phyloP scores from a whole-genome alignment of 2,329 filamentous ascomycete genomes.

The Didymella lethalis region DNA sequence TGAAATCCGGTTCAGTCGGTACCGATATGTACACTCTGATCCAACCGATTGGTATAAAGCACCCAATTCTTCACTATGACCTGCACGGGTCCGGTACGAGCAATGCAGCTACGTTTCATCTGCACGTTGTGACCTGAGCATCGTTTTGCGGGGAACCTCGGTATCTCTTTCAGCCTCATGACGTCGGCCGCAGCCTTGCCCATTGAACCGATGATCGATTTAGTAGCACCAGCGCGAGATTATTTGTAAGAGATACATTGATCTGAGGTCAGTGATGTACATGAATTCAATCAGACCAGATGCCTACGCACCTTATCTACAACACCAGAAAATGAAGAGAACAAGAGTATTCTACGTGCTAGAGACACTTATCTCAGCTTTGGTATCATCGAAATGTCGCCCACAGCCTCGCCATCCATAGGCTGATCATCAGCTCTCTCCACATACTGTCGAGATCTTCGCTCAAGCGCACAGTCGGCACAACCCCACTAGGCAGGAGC shows the following conservation, averaged over 20 bases:
- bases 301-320: background rate
- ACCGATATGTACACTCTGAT: background rate
- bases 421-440: slow-evolving; percentile 29
- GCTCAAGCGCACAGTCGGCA: slow-evolving; percentile 27
- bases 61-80: background rate
- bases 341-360: background rate
- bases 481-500: slow-evolving; percentile 16
- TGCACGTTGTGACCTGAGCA: slow-evolving; percentile 5
- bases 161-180: slow-evolving; percentile 14
- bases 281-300: background rate
- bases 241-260: background rate
- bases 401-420: slow-evolving; percentile 28
- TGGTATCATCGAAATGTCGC: slow-evolving; percentile 17
- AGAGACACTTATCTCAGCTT: background rate
- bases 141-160: slow-evolving; percentile 24
- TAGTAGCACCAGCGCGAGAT: background rate
- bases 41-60: slow-evolving; percentile 6
- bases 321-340: background rate
- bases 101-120: slow-evolving; percentile 1
- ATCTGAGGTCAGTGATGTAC: background rate
- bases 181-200: slow-evolving; percentile 8
- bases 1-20: no score
- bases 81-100: background rate
- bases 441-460: slow-evolving; percentile 29
- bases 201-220: slow-evolving; percentile 3